Evolutionary conservation across 1,139 yeast genomes (phyloP).

Genomic region (Casaregolazyma suthepensis): DNA sequence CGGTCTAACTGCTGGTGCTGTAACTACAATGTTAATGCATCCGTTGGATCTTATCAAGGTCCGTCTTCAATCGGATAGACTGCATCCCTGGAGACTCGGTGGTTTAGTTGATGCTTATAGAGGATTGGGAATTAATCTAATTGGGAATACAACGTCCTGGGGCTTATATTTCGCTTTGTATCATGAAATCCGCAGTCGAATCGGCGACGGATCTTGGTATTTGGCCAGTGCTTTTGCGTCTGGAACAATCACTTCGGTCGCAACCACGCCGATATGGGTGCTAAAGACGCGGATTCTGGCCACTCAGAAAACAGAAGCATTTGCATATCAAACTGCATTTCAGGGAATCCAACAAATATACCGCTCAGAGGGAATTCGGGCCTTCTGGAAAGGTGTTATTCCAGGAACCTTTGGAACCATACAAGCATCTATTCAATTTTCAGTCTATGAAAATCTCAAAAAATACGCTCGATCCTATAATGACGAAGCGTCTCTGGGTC

Average conservation of each 20-base stretch:
- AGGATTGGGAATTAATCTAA: conserved; percentile 71
- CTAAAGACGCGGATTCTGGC: conserved; percentile 81
- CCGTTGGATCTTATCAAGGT: conserved; percentile 85
- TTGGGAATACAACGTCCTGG: conserved; percentile 89
- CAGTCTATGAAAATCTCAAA: conserved; percentile 57
- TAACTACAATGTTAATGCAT: conserved; percentile 75
- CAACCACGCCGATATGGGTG: conserved; percentile 93
- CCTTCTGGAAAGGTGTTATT: conserved; percentile 76
- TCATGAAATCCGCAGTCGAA: conserved; percentile 13
- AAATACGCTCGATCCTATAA: neutral
- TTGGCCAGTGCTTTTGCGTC: conserved; percentile 55
- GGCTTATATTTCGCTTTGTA: conserved; percentile 75
- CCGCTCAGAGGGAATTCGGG: conserved; percentile 55
- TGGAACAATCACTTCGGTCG: conserved; percentile 64
- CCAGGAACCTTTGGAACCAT: conserved; percentile 81
- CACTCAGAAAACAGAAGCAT: conserved; percentile 40
- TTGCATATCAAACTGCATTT: conserved; percentile 51
- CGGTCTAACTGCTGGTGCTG: conserved; percentile 78
- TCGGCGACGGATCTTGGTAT: conserved; percentile 32
- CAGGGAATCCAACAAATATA: conserved; percentile 53
- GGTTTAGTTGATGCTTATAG: conserved; percentile 43
- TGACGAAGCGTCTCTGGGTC: conserved; percentile 30
- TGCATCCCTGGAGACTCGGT: conserved; percentile 2
- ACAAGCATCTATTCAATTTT: conserved; percentile 84
- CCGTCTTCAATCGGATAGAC: conserved; percentile 48